Evolutionary conservation across 805 yeast genomes (phyloP).

Genomic region (Sungouiella blattae): DNA sequence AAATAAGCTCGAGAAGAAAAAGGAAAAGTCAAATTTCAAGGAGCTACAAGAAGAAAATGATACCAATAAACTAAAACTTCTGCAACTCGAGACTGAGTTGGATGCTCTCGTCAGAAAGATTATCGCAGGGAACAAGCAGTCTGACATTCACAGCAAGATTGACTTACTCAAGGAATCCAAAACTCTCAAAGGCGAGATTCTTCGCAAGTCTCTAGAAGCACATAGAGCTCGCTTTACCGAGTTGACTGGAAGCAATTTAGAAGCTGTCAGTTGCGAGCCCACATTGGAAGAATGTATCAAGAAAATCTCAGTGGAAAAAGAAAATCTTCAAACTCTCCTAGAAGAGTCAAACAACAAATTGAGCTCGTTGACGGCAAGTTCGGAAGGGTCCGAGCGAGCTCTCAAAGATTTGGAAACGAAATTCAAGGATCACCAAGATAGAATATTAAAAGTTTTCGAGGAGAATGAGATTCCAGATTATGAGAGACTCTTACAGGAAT

Average conservation of each 20-base stretch:
- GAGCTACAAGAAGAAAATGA: conserved; percentile 32
- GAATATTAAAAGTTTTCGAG: conserved; percentile 24
- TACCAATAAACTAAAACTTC: conserved; percentile 33
- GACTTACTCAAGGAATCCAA: conserved; percentile 42
- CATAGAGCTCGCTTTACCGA: conserved; percentile 20
- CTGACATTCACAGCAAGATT: conserved; percentile 56
- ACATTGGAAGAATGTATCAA: conserved; percentile 5
- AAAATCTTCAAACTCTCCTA: background rate
- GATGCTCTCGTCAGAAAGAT: conserved; percentile 55
- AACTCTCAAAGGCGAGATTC: conserved; percentile 23
- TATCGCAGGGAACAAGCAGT: conserved; percentile 49
- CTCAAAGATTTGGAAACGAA: conserved; percentile 2
- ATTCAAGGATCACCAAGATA: conserved; percentile 5
- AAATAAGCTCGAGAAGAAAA: conserved; percentile 24
- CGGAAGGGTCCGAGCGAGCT: conserved; percentile 2
- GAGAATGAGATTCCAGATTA: conserved; percentile 47
- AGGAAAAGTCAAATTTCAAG: conserved; percentile 21
- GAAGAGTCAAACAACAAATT: background rate
- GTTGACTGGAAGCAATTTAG: conserved; percentile 12
- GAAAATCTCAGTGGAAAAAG: background rate
- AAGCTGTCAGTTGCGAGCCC: conserved; percentile 12
- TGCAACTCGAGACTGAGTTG: conserved; percentile 30
- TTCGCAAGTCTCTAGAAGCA: conserved; percentile 23
- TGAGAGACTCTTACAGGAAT: conserved; percentile 46
- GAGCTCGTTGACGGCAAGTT: conserved; percentile 1